Conservation (phyloP, 2,329 filamentous ascomycete genomes). For the Fusarium napiforme region DNA sequence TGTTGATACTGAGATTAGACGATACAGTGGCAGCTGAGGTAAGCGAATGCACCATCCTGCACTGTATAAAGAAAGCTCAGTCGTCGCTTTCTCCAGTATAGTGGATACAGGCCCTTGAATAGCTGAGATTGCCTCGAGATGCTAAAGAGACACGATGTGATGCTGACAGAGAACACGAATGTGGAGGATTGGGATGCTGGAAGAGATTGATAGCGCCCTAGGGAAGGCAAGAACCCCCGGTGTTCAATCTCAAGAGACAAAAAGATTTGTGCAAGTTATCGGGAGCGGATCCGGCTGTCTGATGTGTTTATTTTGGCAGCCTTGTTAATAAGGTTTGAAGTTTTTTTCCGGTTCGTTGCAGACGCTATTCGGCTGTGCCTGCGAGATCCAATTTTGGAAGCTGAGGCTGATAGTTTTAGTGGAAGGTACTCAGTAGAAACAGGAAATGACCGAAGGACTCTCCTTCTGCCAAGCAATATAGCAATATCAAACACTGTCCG, state of each 20-base stretch:
- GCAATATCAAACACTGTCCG: neutral
- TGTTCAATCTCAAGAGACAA: neutral
- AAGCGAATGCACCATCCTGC: neutral
- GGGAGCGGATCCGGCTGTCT: neutral
- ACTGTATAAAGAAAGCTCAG: slow-evolving; percentile 12
- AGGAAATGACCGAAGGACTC: slow-evolving; percentile 9
- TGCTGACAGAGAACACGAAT: slow-evolving; percentile 14
- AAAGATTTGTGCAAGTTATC: neutral
- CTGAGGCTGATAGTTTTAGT: slow-evolving; percentile 18
- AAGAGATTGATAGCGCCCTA: neutral
- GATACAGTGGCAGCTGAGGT: slow-evolving; percentile 30
- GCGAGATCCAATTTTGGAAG: neutral
- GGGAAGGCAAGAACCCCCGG: neutral
- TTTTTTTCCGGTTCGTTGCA: neutral
- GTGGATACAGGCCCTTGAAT: slow-evolving; percentile 18
- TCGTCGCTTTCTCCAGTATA: neutral
- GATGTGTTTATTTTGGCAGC: neutral
- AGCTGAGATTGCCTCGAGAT: slow-evolving; percentile 19
- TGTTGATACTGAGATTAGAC: slow-evolving; percentile 26
- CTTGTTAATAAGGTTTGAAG: neutral
- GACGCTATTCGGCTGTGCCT: neutral
- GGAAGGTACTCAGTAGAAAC: slow-evolving; percentile 1
- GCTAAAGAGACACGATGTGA: slow-evolving; percentile 11
- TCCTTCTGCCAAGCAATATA: slow-evolving; percentile 2
- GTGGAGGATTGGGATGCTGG: slow-evolving; percentile 32